Evolutionary conservation across 768 basidiomycete species (phyloP).

Genomic region (Lactarius hengduanensis): DNA sequence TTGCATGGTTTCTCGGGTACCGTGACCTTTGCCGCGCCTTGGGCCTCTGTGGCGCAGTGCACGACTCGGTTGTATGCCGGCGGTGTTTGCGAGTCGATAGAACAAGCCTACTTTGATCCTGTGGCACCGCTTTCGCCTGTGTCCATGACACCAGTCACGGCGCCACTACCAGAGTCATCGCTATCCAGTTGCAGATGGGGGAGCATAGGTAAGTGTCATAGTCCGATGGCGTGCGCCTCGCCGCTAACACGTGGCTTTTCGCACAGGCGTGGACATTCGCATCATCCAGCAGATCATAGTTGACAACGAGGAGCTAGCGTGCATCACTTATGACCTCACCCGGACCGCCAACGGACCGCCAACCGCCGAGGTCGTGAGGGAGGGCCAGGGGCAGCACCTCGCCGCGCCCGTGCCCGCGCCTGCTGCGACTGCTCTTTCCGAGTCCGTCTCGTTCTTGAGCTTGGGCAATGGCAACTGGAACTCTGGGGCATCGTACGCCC

Average conservation of each 20-base stretch:
- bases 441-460: constrained; percentile 30
- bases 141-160: constrained; percentile 39
- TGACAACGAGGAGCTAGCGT: constrained; percentile 61
- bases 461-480: constrained; percentile 13
- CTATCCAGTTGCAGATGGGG: constrained; percentile 70
- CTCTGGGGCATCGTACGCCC: constrained; percentile 15
- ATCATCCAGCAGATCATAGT: constrained; percentile 71
- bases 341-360: constrained; percentile 48
- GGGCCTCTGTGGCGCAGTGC: constrained; percentile 57
- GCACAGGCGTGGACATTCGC: constrained; percentile 48
- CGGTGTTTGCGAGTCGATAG: constrained; percentile 51
- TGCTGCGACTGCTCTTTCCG: constrained; percentile 31
- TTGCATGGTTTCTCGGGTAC: constrained; percentile 63
- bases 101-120: constrained; percentile 51
- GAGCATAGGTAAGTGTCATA: constrained; percentile 53
- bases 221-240: neutral
- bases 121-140: constrained; percentile 31
- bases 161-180: constrained; percentile 63
- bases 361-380: constrained; percentile 55
- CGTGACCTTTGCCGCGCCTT: constrained; percentile 52
- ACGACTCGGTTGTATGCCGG: constrained; percentile 58
- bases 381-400: constrained; percentile 34
- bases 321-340: constrained; percentile 67
- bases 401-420: constrained; percentile 22
- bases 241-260: constrained; percentile 20